These are phyloP conservation scores for Cyberlindnera veronae DNA, from an alignment of 805 yeast genomes.

Conservation along the genomic window DNA sequence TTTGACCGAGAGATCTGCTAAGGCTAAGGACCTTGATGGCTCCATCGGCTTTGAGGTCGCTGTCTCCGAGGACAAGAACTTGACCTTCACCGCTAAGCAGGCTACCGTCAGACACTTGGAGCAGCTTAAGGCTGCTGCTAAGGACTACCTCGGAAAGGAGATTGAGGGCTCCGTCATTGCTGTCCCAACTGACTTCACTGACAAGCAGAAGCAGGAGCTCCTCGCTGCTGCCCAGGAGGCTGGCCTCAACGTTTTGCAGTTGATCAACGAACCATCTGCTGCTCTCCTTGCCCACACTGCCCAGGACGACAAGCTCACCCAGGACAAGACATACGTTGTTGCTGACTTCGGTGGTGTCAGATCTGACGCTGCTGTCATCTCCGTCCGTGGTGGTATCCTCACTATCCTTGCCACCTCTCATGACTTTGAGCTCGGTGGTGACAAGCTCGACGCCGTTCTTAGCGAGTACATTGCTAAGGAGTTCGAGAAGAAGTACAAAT, in stretches of 20 bases:
- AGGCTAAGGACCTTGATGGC: slow-evolving; percentile 63
- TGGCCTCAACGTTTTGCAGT: slow-evolving; percentile 77
- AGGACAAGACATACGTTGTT: slow-evolving; percentile 81
- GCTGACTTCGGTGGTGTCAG: slow-evolving; percentile 97
- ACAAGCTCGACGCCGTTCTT: slow-evolving; percentile 73
- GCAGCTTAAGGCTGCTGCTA: slow-evolving; percentile 83
- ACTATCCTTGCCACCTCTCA: slow-evolving; percentile 86
- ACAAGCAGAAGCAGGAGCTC: slow-evolving; percentile 65
- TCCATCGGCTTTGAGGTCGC: slow-evolving; percentile 62
- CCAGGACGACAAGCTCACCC: slow-evolving; percentile 33
- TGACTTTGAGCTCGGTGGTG: slow-evolving; percentile 83
- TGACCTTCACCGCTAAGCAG: slow-evolving; percentile 61
- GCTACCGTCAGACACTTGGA: slow-evolving; percentile 78
- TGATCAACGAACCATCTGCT: slow-evolving; percentile 89
- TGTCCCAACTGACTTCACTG: slow-evolving; percentile 85
- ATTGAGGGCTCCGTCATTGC: slow-evolving; percentile 84
- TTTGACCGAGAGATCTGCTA: slow-evolving; percentile 60
- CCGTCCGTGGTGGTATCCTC: slow-evolving; percentile 91
- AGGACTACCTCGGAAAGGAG: slow-evolving; percentile 80
- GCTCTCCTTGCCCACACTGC: slow-evolving; percentile 79
- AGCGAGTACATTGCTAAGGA: slow-evolving; percentile 87
- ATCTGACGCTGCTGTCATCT: slow-evolving; percentile 91
- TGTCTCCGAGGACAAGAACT: slow-evolving; percentile 41
- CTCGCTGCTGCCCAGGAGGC: slow-evolving; percentile 60
- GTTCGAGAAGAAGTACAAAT: slow-evolving; percentile 82